A percentile compares a stretch with the other conserved stretches of the same genome.
phyloP scores from a whole-genome alignment of 352 stramenopile species.

The Phytophthora citrophthora region DNA sequence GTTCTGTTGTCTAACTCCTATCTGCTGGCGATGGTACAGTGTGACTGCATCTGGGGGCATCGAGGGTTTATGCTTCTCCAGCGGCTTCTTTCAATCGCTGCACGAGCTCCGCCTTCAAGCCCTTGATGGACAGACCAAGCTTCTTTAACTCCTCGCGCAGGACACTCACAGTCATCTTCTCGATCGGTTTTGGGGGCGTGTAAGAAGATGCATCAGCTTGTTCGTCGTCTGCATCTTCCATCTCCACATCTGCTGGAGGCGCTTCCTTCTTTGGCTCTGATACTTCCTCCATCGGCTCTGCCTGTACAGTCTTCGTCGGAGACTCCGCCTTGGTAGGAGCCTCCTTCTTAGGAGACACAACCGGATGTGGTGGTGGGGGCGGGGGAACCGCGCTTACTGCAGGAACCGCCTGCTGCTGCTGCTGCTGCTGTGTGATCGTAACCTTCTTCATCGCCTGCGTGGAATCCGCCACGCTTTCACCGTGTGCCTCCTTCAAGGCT shows the following conservation, averaged over 20 bases:
- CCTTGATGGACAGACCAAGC: constrained; percentile 77
- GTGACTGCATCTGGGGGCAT: constrained; percentile 11
- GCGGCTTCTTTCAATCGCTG: constrained; percentile 81
- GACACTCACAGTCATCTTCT: constrained; percentile 76
- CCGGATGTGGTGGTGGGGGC: constrained; percentile 37
- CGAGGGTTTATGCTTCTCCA: constrained; percentile 36
- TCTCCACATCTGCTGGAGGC: constrained; percentile 52
- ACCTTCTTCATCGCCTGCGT: constrained; percentile 58
- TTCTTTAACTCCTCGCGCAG: constrained; percentile 82
- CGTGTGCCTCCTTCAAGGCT: constrained; percentile 60
- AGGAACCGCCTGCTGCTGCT: constrained; percentile 22
- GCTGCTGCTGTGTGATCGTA: constrained; percentile 29
- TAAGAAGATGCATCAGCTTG: constrained; percentile 41
- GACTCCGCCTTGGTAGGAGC: constrained; percentile 12
- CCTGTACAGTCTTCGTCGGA: constrained; percentile 25
- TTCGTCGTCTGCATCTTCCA: constrained; percentile 50
- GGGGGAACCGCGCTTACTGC: constrained; percentile 27
- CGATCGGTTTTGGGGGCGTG: constrained; percentile 75
- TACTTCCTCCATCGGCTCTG: constrained; percentile 28
- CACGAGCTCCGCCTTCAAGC: constrained; percentile 83
- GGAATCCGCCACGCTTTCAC: constrained; percentile 42
- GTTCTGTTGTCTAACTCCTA: constrained; percentile 39
- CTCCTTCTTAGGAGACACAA: constrained; percentile 21
- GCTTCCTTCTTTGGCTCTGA: constrained; percentile 26
- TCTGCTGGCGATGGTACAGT: constrained; percentile 25